Evolutionary conservation across 345 rosid species (phyloP).

Genomic region (Syzygium aromaticum): DNA sequence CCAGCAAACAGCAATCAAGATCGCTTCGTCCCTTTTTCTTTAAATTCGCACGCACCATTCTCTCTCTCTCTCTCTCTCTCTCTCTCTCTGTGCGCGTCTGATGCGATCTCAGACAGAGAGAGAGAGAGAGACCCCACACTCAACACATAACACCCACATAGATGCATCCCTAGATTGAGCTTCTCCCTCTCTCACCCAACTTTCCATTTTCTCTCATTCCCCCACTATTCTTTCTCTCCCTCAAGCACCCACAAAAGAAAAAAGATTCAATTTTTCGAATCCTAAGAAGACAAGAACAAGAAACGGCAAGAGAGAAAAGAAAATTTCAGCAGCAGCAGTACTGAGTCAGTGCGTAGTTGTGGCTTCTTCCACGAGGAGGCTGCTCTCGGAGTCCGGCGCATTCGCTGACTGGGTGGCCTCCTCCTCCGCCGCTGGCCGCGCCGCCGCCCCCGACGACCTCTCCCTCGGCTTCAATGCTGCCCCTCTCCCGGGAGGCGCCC

Average conservation of each 20-base stretch:
- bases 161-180: constrained; percentile 15
- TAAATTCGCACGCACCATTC: not conserved
- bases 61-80: constrained; percentile 15
- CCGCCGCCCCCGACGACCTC: constrained; percentile 72
- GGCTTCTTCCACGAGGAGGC: constrained; percentile 98
- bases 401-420: constrained; percentile 85
- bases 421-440: constrained; percentile 45
- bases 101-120: constrained; percentile 10
- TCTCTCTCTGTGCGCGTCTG: constrained; percentile 17
- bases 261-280: not conserved
- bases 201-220: not conserved
- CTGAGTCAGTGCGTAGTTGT: constrained; percentile 29
- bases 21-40: not conserved
- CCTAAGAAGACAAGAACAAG: not conserved
- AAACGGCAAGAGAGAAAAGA: not conserved
- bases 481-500: constrained; percentile 41
- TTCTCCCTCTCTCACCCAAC: not conserved
- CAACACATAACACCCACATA: constrained; percentile 24
- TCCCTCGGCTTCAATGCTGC: constrained; percentile 97
- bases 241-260: not conserved
- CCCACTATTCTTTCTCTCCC: not conserved
- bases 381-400: constrained; percentile 80
- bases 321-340: not conserved
- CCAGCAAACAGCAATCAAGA: not conserved
- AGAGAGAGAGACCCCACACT: constrained; percentile 3